These are phyloP conservation scores for Aegilops sharonensis DNA, from an alignment of 176 grass and related monocot species.

Conservation along the genomic window DNA sequence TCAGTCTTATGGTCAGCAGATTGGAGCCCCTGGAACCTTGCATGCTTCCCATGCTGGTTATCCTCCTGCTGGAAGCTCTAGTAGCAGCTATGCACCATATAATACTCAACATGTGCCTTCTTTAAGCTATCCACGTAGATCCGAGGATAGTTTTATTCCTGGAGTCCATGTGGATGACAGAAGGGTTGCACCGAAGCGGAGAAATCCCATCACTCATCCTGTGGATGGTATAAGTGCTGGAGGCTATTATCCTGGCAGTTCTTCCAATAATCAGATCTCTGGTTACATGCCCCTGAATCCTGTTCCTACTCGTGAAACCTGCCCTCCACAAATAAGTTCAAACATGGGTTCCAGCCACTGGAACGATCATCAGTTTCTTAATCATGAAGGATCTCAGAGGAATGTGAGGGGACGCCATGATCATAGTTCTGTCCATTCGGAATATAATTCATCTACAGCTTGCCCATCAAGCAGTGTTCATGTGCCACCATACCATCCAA, in stretches of 20 bases:
- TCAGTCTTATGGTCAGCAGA: slow-evolving; percentile 39
- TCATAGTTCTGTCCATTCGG: slow-evolving; percentile 31
- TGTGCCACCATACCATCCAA: slow-evolving; percentile 37
- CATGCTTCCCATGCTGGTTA: slow-evolving; percentile 34
- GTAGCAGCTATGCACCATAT: slow-evolving; percentile 36
- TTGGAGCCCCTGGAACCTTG: slow-evolving; percentile 32
- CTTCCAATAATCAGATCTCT: slow-evolving; percentile 44
- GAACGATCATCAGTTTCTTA: slow-evolving; percentile 34
- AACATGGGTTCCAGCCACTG: slow-evolving; percentile 31
- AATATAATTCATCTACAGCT: slow-evolving; percentile 32
- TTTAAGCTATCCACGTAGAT: slow-evolving; percentile 41
- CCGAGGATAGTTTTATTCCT: slow-evolving; percentile 40
- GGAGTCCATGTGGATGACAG: slow-evolving; percentile 41
- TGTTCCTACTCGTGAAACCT: slow-evolving; percentile 27
- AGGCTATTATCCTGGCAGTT: slow-evolving; percentile 41
- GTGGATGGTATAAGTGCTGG: slow-evolving; percentile 21
- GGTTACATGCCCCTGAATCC: slow-evolving; percentile 33
- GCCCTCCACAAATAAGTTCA: slow-evolving; percentile 21
- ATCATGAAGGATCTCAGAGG: slow-evolving; percentile 60
- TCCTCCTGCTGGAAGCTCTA: slow-evolving; percentile 50
- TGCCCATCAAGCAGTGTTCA: slow-evolving; percentile 38
- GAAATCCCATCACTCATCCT: slow-evolving; percentile 45
- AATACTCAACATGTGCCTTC: slow-evolving; percentile 24
- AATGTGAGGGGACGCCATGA: slow-evolving; percentile 61
- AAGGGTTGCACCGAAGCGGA: slow-evolving; percentile 53